Conservation (phyloP, 768 basidiomycete species). For the Galerina marginata region DNA sequence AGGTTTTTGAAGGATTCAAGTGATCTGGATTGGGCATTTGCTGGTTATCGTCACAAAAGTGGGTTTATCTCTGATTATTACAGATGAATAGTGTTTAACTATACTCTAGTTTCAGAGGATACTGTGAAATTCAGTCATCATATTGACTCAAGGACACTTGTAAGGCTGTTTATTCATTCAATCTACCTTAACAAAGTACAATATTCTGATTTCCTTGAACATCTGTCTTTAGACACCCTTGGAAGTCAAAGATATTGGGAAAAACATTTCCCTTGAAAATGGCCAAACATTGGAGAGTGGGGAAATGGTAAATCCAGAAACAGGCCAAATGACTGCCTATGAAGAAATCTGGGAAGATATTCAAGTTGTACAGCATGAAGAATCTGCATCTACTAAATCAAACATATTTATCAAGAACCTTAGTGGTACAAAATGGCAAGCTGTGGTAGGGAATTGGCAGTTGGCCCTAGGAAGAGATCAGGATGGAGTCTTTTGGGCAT, state of each 20-base stretch:
- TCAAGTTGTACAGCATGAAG: background rate
- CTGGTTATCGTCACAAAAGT: constrained; percentile 35
- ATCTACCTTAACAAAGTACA: background rate
- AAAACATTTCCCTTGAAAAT: constrained; percentile 1
- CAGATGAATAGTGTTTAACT: background rate
- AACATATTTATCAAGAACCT: background rate
- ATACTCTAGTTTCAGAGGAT: constrained; percentile 5
- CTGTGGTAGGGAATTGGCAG: constrained; percentile 1
- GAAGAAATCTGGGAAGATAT: constrained; percentile 18
- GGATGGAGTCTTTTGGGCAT: constrained; percentile 6
- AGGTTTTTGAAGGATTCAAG: constrained; percentile 35
- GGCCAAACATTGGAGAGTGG: constrained; percentile 14
- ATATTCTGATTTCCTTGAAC: background rate
- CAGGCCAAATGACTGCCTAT: constrained; percentile 10
- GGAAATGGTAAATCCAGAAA: constrained; percentile 18
- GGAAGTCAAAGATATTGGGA: constrained; percentile 9
- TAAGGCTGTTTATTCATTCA: background rate
- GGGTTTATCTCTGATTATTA: background rate
- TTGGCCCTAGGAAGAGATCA: background rate
- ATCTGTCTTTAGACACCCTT: constrained; percentile 1
- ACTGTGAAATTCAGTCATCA: constrained; percentile 16
- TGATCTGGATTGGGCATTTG: constrained; percentile 44
- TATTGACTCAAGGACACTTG: constrained; percentile 19
- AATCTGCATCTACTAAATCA: background rate
- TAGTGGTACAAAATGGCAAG: constrained; percentile 1